These are phyloP conservation scores for Collybia sp. DNA, from an alignment of 768 basidiomycete species.

Conservation along the genomic window DNA sequence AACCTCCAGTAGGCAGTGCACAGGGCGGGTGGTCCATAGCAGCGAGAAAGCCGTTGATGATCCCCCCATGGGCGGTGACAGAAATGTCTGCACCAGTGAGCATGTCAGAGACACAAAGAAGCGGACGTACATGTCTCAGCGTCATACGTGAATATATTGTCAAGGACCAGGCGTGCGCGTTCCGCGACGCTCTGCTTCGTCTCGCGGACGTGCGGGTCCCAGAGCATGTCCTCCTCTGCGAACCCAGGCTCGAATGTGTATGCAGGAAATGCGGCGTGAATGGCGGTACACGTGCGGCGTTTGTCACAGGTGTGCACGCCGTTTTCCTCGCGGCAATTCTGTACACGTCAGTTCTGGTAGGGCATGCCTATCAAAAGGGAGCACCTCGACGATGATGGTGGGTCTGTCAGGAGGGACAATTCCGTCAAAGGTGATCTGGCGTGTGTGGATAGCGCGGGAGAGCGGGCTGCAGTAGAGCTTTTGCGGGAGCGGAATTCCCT, in stretches of 20 bases:
- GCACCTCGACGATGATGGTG: slow-evolving; percentile 53
- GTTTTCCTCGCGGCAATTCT: slow-evolving; percentile 67
- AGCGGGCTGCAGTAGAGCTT: slow-evolving; percentile 61
- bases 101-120: background rate
- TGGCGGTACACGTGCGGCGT: slow-evolving; percentile 44
- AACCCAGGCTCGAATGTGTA: slow-evolving; percentile 55
- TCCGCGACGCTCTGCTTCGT: slow-evolving; percentile 34
- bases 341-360: background rate
- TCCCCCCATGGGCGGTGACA: slow-evolving; percentile 62
- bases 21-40: slow-evolving; percentile 41
- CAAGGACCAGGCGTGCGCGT: slow-evolving; percentile 49
- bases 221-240: slow-evolving; percentile 58
- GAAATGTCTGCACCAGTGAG: slow-evolving; percentile 46
- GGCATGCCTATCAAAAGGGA: background rate
- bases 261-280: slow-evolving; percentile 41
- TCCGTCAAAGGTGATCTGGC: slow-evolving; percentile 45
- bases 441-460: slow-evolving; percentile 56
- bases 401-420: slow-evolving; percentile 19
- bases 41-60: slow-evolving; percentile 51
- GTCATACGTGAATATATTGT: slow-evolving; percentile 47
- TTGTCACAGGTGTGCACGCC: slow-evolving; percentile 72
- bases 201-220: slow-evolving; percentile 54
- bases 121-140: slow-evolving; percentile 39
- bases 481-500: slow-evolving; percentile 46
- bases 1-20: slow-evolving; percentile 60